These are phyloP conservation scores for Globisporangium okanoganense DNA, from an alignment of 352 stramenopile species.

Conservation along the genomic window DNA sequence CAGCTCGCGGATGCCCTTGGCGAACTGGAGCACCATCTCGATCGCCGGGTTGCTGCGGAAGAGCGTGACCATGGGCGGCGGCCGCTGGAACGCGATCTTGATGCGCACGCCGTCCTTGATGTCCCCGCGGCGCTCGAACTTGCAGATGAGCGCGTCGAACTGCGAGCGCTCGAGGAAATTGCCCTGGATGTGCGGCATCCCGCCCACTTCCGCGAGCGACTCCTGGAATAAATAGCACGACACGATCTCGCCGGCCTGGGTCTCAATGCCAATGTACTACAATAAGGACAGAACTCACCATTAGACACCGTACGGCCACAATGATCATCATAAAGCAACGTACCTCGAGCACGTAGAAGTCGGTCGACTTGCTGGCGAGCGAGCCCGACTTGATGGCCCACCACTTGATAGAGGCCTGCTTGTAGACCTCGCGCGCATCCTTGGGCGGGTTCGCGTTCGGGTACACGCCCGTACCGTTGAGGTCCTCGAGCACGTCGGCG, in stretches of 20 bases:
- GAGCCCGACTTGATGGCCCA: slow-evolving; percentile 84
- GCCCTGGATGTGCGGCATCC: slow-evolving; percentile 77
- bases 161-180: slow-evolving; percentile 80
- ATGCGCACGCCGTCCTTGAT: slow-evolving; percentile 77
- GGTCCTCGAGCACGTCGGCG: slow-evolving; percentile 78
- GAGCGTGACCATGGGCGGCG: slow-evolving; percentile 72
- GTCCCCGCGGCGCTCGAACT: slow-evolving; percentile 76
- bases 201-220: slow-evolving; percentile 73
- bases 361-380: slow-evolving; percentile 73
- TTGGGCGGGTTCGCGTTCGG: slow-evolving; percentile 62
- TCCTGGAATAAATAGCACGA: slow-evolving; percentile 86
- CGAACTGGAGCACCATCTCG: slow-evolving; percentile 83
- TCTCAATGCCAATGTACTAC: slow-evolving; percentile 84
- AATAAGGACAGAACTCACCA: slow-evolving; percentile 7
- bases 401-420: slow-evolving; percentile 87
- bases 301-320: slow-evolving; percentile 1
- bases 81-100: slow-evolving; percentile 83
- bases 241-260: slow-evolving; percentile 65
- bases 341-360: slow-evolving; percentile 82
- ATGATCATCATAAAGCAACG: neutral
- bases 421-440: slow-evolving; percentile 77
- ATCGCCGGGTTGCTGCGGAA: slow-evolving; percentile 81
- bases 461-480: slow-evolving; percentile 79
- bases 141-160: slow-evolving; percentile 83
- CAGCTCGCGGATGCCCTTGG: slow-evolving; percentile 69